Base-by-base conservation (phyloP, 2,329 filamentous ascomycete species). In the Diaporthe ilicicola region DNA sequence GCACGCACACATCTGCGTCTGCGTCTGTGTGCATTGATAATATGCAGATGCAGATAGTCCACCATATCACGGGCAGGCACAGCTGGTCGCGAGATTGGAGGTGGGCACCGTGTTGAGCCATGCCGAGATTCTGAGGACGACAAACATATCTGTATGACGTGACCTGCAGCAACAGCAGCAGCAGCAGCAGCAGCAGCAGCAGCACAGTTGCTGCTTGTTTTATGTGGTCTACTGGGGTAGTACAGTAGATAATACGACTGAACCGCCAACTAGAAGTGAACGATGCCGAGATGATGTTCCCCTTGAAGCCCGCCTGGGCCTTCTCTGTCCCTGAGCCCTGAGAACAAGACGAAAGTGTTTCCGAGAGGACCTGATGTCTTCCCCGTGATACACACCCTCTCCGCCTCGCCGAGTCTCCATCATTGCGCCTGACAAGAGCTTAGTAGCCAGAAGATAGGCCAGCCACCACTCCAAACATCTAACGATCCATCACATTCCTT, bases 391-490 rank as follows among this genome's bases (percentile, higher is more conserved):
- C 62, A 50, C 62, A n/a, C 32, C 19, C 51, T 15, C 64, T 53
- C 53, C 42, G 69, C 69, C 24, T 67, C 54, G 29, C 34, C 29
- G 44, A 27, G 54, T 42, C 67, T 51, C 53, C 37, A 22, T 61
- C 37, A 22, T 56, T 51, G 19, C 27, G 27, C 61, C 51, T 53
- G 53, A 70, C 51, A 46, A 59, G 46, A 48, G n/a, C 29, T 34
- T 32, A 50, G 48, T 12, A 55, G 51, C 61, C 61, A 50, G 22
- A 27, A 50, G 22, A 27, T 17, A 13, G 59, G 59, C 51, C 65
- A 27, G 39, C 24, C 13, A 13, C 50, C 37, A 42, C 37, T 48
- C 46, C 50, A 42, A 55, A 67, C 64, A 55, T 34, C 22, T 34
- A 46, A 55, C 34, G 50, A 55, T 67, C 50, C 64, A 39, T 53